Conservation (phyloP, 495 filamentous ascomycete species). For the Penicillium psychrofluorescens region DNA sequence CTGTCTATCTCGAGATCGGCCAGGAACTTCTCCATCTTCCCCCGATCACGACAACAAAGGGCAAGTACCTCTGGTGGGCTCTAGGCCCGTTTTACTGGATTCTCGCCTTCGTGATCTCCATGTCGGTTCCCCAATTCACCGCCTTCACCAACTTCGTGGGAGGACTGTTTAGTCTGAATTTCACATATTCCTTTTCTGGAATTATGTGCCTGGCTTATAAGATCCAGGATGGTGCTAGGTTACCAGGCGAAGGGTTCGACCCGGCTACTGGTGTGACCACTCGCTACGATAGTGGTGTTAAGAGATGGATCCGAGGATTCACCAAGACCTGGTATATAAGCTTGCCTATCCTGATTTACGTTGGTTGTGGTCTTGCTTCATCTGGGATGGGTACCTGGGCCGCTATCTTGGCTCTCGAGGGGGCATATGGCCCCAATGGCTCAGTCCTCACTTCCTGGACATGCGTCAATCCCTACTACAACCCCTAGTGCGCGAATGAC, state of each 20-base stretch:
- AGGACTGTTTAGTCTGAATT: constrained; percentile 30
- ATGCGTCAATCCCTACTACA: constrained; percentile 9
- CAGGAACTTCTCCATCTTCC: constrained; percentile 44
- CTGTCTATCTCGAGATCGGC: constrained; percentile 50
- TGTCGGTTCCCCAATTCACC: constrained; percentile 37
- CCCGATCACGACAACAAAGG: constrained; percentile 33
- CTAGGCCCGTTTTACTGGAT: constrained; percentile 51
- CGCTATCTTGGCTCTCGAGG: constrained; percentile 18
- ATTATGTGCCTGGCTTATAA: constrained; percentile 34
- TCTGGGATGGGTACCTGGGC: constrained; percentile 28
- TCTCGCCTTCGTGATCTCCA: constrained; percentile 38
- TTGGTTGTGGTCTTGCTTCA: constrained; percentile 12
- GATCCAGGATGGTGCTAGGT: constrained; percentile 32
- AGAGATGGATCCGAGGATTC: constrained; percentile 30
- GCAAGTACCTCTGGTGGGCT: constrained; percentile 42
- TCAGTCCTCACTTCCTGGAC: constrained; percentile 12
- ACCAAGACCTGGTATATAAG: constrained; percentile 13
- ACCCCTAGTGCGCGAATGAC: too few relatives aligned
- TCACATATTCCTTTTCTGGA: constrained; percentile 40
- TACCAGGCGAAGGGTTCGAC: constrained; percentile 38
- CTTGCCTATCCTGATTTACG: constrained; percentile 15
- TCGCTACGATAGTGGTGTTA: constrained; percentile 27
- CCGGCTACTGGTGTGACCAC: constrained; percentile 28
- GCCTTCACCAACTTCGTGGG: constrained; percentile 31
- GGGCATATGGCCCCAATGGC: constrained; percentile 18